Evolutionary conservation across 208 protist genomes (phyloP), one percentile per base, ranked within the genome.

Genomic region (Leishmania gerbilli): DNA sequence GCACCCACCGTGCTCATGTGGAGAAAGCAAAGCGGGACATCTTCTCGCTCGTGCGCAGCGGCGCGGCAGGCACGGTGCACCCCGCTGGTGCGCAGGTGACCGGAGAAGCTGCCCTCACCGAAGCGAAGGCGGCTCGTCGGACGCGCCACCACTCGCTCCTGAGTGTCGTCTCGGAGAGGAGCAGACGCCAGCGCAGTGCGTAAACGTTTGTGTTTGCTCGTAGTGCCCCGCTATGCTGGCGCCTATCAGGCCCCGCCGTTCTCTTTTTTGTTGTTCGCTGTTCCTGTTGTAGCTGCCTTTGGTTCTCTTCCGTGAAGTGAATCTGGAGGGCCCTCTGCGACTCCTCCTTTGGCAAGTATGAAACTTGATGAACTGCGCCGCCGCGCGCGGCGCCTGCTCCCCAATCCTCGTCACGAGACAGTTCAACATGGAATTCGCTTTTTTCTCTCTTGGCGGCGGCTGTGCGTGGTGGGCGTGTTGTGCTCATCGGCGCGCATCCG

Each of bases 11-110:
- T 37, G 85, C 85, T 4, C 62, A 83, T 45, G 37, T 86, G 21
- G 69, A 80, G 21, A 85, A 75, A 37, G 87, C 84, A 21, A 85
- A 90, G 58, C 60, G 72, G 13, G 87, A 86, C 75, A 87, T 90
- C 67, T 76, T 83, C 71, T 71, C 80, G 2, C 74, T 86, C 9
- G 34, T 86, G 5, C 71, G 82, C 82, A 72, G 31, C 51, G 67
- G 51, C 27, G 24, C 71, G 5, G 40, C 40, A n/a, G 55, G 37
- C 6, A 55, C 74, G 64, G 13, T 42, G 11, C 31, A 40, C 71
- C 1, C 3, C 45, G 9, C 67, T 24, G 53, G 62, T 45, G 37
- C 80, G 40, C 64, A n/a, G 17, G 51, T 77, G 13, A 47, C 71
- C 45, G 74, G 65, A 19, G 76, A 84, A 40, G 34, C 56, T 47